Base-by-base conservation (phyloP, 345 rosid genomes). In the Citrus reticulata region DNA sequence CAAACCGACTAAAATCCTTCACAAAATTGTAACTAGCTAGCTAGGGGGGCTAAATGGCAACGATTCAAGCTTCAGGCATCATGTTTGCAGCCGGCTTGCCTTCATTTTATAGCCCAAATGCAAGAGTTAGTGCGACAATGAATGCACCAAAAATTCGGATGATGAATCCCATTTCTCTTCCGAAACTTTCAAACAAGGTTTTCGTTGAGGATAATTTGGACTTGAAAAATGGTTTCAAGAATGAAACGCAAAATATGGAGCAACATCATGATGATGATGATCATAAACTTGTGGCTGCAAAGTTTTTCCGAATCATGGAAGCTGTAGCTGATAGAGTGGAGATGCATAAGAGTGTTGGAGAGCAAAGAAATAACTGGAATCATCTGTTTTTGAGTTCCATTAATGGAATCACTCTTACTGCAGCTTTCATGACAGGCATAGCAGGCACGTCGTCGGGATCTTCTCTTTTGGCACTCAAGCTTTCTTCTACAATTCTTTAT, bases 351-450 rank as follows among this genome's bases (percentile, higher is more conserved):
- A 88, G 86, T 61, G 39, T 91, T 29, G 91, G 85, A 54, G 85
- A 82, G 72, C 95, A 88, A 39, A 78, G 93, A 9, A 80, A 85
- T 57, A 87, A 87, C 32, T 90, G 92, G 95, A 91, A 88, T 67
- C 17, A 77, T 5, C 89, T 91, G 37, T 84, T 91, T 9, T 73
- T 89, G 37, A 81, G 70, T 20, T 88, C 91, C 67, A 78, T 89
- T 69, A 89, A 91, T 30, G 81, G 61, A 73, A 80, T 88, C 14
- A 86, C 84, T 69, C 89, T 91, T 7, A 37, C 93, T 0, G 95
- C 91, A 2, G 72, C 95, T 13, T 69, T 86, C 27, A 86, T 89
- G 84, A 78, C 87, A 39, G 91, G 88, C 7, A 19, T 88, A 13
- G 73, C 88, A 7, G 83, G 83, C 1, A 29, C 77, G 4, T 46